Evolutionary conservation across 2,329 filamentous ascomycete species (phyloP), one percentile per base, ranked within the genome.

Genomic region (Beauveria sp.): DNA sequence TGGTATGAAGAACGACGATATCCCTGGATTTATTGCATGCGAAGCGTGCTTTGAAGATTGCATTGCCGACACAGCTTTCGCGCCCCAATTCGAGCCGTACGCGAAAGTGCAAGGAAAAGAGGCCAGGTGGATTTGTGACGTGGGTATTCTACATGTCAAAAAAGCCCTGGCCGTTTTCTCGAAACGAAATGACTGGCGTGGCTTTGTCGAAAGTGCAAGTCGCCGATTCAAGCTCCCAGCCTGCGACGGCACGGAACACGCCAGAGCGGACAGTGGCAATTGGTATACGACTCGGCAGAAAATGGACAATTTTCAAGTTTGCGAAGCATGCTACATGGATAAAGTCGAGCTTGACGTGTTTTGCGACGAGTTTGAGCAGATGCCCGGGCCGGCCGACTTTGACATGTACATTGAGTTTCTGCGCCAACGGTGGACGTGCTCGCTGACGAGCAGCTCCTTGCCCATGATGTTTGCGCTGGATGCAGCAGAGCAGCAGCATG

Each of bases 31-130:
- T 28, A 66, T 77, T 2, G 65, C 73, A 0, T 78, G 76, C 34
- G 70, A 77, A 34, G 71, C 76, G 4, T 78, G 76, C 55, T 74
- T 72, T 62, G 69, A 74, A 14, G 73, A 77, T 46, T 55, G 63
- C 0, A 63, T 76, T 3, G 65, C 62, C 1, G 70, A 67, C 0
- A 71, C 67, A 0, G 12, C 66, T 0, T 73, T 76, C 18, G 72
- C 72, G 9, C 18, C 63, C 3, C 66, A 62, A 1, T 76, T 78
- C n/a, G 65, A 65, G 0, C 66, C 65, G 0, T 64, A 65, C 48
- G 48, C 58, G 0, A 20, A 66, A 0, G 50, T 38, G 1, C 75
- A 76, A 61, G 65, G 64, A 0, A 63, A 65, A 0, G 56, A 66
- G 0, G 70, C 71, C 5, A 65, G 67, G 5, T 77, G 76, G 75